Evolutionary conservation across 2,329 filamentous ascomycete genomes (phyloP).

Genomic region (Sphaerulina vaccinii): DNA sequence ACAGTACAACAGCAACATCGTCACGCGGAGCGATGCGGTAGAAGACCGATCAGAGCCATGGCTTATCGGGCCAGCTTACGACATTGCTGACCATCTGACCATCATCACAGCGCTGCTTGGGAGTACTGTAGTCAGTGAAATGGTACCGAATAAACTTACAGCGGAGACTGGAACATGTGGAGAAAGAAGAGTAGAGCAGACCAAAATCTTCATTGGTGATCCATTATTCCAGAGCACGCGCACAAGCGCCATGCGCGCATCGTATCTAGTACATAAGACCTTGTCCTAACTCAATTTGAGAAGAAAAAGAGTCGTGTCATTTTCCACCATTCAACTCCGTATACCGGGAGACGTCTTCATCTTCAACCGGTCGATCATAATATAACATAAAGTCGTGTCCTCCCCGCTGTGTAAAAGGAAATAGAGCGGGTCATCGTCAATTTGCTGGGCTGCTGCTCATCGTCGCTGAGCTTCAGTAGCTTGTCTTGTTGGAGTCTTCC

Average conservation of each 20-base stretch:
- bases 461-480: conserved; percentile 1
- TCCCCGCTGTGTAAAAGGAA: not conserved
- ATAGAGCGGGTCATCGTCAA: too few species aligned
- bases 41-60: too few species aligned
- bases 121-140: too few species aligned
- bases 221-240: not conserved
- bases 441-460: not conserved
- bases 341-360: conserved; percentile 5
- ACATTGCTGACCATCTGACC: too few species aligned
- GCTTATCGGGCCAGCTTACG: too few species aligned
- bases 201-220: not conserved
- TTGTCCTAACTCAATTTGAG: not conserved
- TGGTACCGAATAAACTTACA: too few species aligned
- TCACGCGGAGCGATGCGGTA: too few species aligned
- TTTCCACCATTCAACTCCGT: not conserved
- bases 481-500: conserved; percentile 4
- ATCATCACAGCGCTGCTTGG: too few species aligned
- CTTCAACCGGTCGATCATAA: conserved; percentile 9
- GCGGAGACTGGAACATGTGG: not conserved
- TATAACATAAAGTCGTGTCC: conserved; percentile 12
- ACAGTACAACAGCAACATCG: too few species aligned
- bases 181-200: not conserved
- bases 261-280: not conserved
- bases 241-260: not conserved
- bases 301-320: conserved; percentile 6